Conservation (phyloP, 1,284 basidiomycete genomes). For the Stereum hirsutum region DNA sequence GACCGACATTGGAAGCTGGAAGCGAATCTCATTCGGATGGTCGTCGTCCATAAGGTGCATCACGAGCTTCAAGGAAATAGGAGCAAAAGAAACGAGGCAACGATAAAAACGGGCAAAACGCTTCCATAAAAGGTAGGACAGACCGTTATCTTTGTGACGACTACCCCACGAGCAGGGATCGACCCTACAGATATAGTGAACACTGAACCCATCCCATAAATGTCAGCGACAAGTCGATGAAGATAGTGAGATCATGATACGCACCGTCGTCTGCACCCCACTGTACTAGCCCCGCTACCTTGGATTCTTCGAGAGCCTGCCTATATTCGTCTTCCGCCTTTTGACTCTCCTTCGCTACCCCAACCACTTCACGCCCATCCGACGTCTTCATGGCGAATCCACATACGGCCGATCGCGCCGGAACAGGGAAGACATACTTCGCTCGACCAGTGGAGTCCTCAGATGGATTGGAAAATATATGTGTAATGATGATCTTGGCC, state of each 20-base stretch:
- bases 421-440: constrained; percentile 52
- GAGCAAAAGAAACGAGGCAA: neutral
- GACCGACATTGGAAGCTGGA: constrained; percentile 40
- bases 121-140: constrained; percentile 10
- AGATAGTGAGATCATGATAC: constrained; percentile 11
- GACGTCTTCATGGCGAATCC: constrained; percentile 35
- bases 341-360: constrained; percentile 38
- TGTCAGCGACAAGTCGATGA: neutral
- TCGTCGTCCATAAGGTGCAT: constrained; percentile 38
- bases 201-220: constrained; percentile 23
- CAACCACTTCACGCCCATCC: constrained; percentile 32
- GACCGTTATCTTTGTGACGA: constrained; percentile 34
- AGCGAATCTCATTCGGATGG: constrained; percentile 33
- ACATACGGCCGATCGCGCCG: constrained; percentile 40
- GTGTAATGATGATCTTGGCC: constrained; percentile 38
- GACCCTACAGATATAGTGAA: constrained; percentile 50
- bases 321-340: constrained; percentile 33
- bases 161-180: constrained; percentile 29
- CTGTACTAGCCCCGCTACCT: constrained; percentile 35
- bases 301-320: constrained; percentile 30
- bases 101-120: neutral
- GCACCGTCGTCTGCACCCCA: constrained; percentile 42
- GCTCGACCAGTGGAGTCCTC: constrained; percentile 28
- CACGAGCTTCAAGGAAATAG: constrained; percentile 17
- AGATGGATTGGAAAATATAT: constrained; percentile 35